Evolutionary conservation across 192 early-diverging fungal species (phyloP).

Genomic region (Coemansia sp.): DNA sequence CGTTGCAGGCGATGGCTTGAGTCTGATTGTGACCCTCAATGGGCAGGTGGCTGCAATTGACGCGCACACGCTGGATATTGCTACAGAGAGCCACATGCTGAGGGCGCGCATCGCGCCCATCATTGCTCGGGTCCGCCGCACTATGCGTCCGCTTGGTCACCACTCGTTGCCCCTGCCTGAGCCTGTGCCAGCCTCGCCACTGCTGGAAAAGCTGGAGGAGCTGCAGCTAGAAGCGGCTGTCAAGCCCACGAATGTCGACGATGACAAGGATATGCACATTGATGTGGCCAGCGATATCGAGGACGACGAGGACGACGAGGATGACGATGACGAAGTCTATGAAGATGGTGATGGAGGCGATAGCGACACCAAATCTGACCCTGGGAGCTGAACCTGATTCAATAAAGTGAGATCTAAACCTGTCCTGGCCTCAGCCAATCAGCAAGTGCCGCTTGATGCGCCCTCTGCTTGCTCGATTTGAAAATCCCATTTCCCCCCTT

Average conservation of each 20-base stretch:
- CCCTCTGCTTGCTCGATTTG: conserved; percentile 17
- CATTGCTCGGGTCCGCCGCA: conserved; percentile 32
- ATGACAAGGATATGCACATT: conserved; percentile 8
- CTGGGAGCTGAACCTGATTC: neutral
- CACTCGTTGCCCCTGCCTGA: conserved; percentile 27
- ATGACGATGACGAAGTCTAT: neutral
- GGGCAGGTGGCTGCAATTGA: conserved; percentile 19
- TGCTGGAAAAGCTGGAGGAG: conserved; percentile 4
- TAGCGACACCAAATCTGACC: conserved; percentile 3
- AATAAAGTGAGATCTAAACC: neutral
- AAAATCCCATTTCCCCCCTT: neutral
- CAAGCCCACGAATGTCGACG: conserved; percentile 4
- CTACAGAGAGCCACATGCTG: conserved; percentile 35
- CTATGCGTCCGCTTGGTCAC: conserved; percentile 39
- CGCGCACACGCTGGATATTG: conserved; percentile 24
- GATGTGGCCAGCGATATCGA: neutral
- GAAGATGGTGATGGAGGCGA: neutral
- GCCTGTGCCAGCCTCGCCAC: neutral
- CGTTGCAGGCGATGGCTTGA: conserved; percentile 10
- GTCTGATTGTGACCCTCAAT: conserved; percentile 27
- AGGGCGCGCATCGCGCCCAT: conserved; percentile 30
- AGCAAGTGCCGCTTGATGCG: neutral
- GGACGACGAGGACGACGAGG: neutral
- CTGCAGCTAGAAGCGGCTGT: neutral
- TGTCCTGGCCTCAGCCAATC: conserved; percentile 15